Percentiles rank a stretch among this genome's conserved stretches.
These are phyloP conservation scores for Claviceps sp. DNA, from an alignment of 2,329 filamentous ascomycete species.

Conservation along the genomic window DNA sequence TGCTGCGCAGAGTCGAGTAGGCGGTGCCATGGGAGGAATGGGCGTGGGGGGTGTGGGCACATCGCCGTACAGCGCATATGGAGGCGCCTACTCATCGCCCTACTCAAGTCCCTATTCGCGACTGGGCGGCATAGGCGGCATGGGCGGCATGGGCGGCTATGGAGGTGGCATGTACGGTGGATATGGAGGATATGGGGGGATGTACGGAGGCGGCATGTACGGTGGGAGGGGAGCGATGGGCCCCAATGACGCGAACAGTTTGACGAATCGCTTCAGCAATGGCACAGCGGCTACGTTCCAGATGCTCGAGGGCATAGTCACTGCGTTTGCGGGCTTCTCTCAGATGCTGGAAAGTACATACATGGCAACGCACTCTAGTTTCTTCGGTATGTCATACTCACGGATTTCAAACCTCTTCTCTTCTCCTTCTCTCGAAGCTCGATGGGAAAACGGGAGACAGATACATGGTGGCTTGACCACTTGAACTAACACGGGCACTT, in stretches of 20 bases:
- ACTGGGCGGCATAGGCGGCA: slow-evolving; percentile 28
- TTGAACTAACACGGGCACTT: neutral
- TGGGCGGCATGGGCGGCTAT: slow-evolving; percentile 22
- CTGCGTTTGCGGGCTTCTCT: slow-evolving; percentile 91
- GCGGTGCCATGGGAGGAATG: slow-evolving; percentile 21
- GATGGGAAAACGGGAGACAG: neutral
- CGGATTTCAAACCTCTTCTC: neutral
- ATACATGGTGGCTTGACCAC: too few species aligned
- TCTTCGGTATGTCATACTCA: slow-evolving; percentile 65
- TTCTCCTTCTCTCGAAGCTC: neutral
- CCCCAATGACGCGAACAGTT: slow-evolving; percentile 71
- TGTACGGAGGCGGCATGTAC: slow-evolving; percentile 28
- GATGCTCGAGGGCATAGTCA: slow-evolving; percentile 93
- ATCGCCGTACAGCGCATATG: slow-evolving; percentile 34
- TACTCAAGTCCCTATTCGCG: slow-evolving; percentile 30
- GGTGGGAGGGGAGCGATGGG: slow-evolving; percentile 34
- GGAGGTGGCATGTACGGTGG: slow-evolving; percentile 32
- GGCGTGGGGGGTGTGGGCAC: slow-evolving; percentile 35
- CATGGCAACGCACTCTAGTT: slow-evolving; percentile 97
- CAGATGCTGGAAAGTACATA: slow-evolving; percentile 99
- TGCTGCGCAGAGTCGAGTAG: slow-evolving; percentile 55
- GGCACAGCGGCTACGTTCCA: slow-evolving; percentile 95
- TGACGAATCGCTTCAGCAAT: slow-evolving; percentile 91
- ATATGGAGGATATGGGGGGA: slow-evolving; percentile 14
- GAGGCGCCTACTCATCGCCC: slow-evolving; percentile 24